Conservation (phyloP, 2,329 filamentous ascomycete genomes). For the Helminthosporium solani region DNA sequence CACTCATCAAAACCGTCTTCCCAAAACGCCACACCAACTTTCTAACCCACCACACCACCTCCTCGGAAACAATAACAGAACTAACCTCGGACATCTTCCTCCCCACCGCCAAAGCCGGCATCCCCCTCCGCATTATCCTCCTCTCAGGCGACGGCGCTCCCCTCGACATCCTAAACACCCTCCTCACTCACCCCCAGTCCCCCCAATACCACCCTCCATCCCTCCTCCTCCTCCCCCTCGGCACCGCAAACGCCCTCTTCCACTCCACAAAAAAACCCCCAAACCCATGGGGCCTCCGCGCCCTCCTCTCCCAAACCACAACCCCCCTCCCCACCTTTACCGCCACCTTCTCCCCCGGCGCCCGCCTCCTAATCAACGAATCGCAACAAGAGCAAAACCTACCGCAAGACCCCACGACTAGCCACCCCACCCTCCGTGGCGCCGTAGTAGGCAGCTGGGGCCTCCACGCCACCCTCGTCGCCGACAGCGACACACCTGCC, state of each 20-base stretch:
- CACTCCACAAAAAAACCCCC: too few relatives aligned
- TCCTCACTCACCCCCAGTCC: conserved; percentile 41
- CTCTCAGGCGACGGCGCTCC: conserved; percentile 87
- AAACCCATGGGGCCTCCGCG: conserved; percentile 45
- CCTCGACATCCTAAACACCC: conserved; percentile 75
- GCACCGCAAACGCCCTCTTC: conserved; percentile 52
- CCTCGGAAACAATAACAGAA: conserved; percentile 62
- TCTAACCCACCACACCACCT: conserved; percentile 62
- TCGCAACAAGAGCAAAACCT: conserved; percentile 45
- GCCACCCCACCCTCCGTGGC: conserved; percentile 55
- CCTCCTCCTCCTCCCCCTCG: conserved; percentile 57
- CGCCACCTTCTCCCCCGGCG: conserved; percentile 48
- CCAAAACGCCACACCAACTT: conserved; percentile 43
- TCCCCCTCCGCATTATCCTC: conserved; percentile 61
- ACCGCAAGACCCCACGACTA: conserved; percentile 19
- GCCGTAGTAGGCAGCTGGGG: conserved; percentile 89
- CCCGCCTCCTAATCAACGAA: conserved; percentile 47
- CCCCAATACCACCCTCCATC: conserved; percentile 51
- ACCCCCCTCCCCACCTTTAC: conserved; percentile 47
- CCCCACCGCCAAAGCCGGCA: conserved; percentile 50
- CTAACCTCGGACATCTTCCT: conserved; percentile 58
- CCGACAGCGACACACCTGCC: conserved; percentile 81
- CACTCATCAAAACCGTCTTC: conserved; percentile 47
- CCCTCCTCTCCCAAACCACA: conserved; percentile 38
- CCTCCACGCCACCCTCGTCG: conserved; percentile 84